phyloP scores from a whole-genome alignment of 768 basidiomycete species.

The Rubroboletus satanas region DNA sequence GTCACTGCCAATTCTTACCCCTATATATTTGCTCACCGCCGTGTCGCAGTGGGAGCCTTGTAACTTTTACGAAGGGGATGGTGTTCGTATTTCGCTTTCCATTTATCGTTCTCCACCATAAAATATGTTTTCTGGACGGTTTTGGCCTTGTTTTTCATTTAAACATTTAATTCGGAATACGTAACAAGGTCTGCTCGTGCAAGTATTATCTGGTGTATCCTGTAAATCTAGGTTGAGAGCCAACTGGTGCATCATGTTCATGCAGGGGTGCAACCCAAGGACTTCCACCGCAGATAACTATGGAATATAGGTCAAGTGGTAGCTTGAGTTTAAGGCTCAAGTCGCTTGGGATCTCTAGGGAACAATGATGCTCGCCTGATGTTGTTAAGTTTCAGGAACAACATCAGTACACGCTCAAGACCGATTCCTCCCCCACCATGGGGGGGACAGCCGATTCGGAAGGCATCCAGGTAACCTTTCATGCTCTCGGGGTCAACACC shows the following conservation, averaged over 20 bases:
- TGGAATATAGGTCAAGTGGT: neutral
- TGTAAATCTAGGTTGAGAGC: slow-evolving; percentile 18
- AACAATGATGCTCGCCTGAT: slow-evolving; percentile 90
- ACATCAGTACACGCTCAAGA: slow-evolving; percentile 92
- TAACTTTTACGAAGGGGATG: slow-evolving; percentile 17
- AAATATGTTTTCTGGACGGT: slow-evolving; percentile 25
- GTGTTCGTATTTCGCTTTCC: slow-evolving; percentile 24
- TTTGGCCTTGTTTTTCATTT: slow-evolving; percentile 1
- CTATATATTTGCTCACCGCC: neutral
- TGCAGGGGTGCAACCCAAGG: neutral
- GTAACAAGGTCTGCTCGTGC: slow-evolving; percentile 14
- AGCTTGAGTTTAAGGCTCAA: slow-evolving; percentile 63
- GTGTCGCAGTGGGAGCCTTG: slow-evolving; percentile 18
- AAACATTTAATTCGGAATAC: slow-evolving; percentile 28
- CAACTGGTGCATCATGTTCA: slow-evolving; percentile 6
- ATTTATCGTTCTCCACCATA: slow-evolving; percentile 17
- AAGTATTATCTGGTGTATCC: slow-evolving; percentile 10
- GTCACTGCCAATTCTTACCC: slow-evolving; percentile 10
- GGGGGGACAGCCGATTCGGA: slow-evolving; percentile 91
- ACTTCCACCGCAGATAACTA: neutral
- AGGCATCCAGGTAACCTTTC: slow-evolving; percentile 90
- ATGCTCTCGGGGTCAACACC: slow-evolving; percentile 90
- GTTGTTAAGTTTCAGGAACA: slow-evolving; percentile 96
- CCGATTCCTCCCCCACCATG: slow-evolving; percentile 98
- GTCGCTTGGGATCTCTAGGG: slow-evolving; percentile 94